These are phyloP conservation scores for Malassezia brasiliensis DNA, from an alignment of 1,284 basidiomycete genomes.

Conservation along the genomic window DNA sequence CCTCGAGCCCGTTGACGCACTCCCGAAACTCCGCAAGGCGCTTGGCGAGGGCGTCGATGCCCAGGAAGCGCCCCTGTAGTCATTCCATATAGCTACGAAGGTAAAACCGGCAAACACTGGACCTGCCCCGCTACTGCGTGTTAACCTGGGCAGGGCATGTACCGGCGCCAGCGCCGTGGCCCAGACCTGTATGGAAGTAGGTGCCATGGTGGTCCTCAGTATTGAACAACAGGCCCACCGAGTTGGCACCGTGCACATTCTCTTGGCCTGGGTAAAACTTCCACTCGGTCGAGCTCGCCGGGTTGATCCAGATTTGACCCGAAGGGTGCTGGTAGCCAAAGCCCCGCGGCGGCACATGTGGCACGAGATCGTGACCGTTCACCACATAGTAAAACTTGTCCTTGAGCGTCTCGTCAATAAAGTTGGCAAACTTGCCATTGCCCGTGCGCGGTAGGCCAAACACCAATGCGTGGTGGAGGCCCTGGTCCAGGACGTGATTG, in stretches of 20 bases:
- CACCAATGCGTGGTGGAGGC: conserved; percentile 17
- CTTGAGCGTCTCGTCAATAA: conserved; percentile 25
- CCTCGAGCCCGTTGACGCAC: conserved; percentile 13
- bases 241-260: conserved; percentile 29
- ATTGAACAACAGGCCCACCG: conserved; percentile 3
- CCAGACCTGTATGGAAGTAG: neutral
- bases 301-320: conserved; percentile 38
- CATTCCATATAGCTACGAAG: too few relatives aligned
- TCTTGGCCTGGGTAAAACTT: conserved; percentile 34
- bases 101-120: too few relatives aligned
- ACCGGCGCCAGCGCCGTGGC: neutral
- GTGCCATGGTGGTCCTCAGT: conserved; percentile 4
- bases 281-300: conserved; percentile 20
- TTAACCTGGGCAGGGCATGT: neutral
- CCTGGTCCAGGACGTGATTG: conserved; percentile 22
- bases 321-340: conserved; percentile 26
- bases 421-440: conserved; percentile 24
- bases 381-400: conserved; percentile 25
- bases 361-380: conserved; percentile 30
- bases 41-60: neutral
- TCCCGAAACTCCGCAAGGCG: conserved; percentile 13
- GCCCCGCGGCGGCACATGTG: conserved; percentile 21
- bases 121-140: too few relatives aligned
- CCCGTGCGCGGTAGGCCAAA: conserved; percentile 33
- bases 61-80: too few relatives aligned